Base-by-base conservation (phyloP, 2,329 filamentous ascomycete genomes). In the Aureobasidium sp. region DNA sequence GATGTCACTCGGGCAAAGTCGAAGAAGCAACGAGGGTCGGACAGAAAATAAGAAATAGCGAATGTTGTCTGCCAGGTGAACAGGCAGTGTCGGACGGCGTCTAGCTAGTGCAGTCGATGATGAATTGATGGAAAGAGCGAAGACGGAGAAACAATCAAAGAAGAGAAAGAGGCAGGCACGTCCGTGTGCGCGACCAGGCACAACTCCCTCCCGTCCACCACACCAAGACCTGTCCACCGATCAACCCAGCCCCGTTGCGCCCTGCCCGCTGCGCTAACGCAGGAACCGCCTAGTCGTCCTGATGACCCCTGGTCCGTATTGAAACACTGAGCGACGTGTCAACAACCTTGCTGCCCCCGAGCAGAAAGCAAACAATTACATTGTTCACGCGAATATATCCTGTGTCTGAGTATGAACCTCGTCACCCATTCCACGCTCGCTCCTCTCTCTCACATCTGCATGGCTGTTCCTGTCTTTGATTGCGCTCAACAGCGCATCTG, bases 1-100 rank as follows among this genome's bases (percentile, higher is more conserved):
- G 41, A n/a, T 29, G 27, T 39, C 20, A 25, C n/a, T 36, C 55
- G 27, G 22, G 29, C 11, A 14, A 8, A 36, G 36, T 29, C 17
- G n/a, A 20, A 14, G 11, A 15, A 17, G 11, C 31, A 34, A 34
- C 9, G 9, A 34, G 31, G 31, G 31, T 34, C 31, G 31, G 31
- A 34, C 31, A 12, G 37, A 25, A 25, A 44, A 52, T 34, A 52
- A 20, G 22, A 29, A 34, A 55, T 51, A 62, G 60, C 60, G 60
- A 62, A 56, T 34, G 60, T 31, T 14, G 29, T 55, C 60, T 55
- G 34, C 60, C 60, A 48, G 60, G 60, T 62, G 60, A 39, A 62
- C 60, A 62, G 60, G 60, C 60, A 56, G 60, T 37, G 42, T 62
- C 60, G 60, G 55, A 58, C 29, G 42, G 45, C 25, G 42, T 37